A percentile compares a stretch with the other conserved stretches of the same genome.
Conservation (phyloP, 2,329 filamentous ascomycete species). For the Cladorrhinum sp. region DNA sequence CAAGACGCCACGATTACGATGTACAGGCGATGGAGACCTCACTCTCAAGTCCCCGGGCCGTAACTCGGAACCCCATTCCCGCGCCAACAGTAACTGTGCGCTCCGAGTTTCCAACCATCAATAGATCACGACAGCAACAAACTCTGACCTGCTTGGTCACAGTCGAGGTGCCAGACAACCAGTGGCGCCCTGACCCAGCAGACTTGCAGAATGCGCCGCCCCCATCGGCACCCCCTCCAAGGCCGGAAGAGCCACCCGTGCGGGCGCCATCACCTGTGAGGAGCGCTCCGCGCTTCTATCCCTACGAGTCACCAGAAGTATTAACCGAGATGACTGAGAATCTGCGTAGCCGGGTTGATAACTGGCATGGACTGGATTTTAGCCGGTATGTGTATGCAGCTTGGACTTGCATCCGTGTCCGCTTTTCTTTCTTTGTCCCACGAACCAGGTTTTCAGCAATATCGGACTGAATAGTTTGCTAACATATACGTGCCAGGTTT, state of each 20-base stretch:
- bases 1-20: slow-evolving; percentile 84
- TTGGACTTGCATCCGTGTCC: not conserved
- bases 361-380: slow-evolving; percentile 97
- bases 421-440: not conserved
- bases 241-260: slow-evolving; percentile 50
- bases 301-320: slow-evolving; percentile 72
- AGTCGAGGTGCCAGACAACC: slow-evolving; percentile 87
- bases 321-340: slow-evolving; percentile 84
- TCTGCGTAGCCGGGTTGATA: slow-evolving; percentile 83
- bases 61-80: slow-evolving; percentile 82
- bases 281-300: slow-evolving; percentile 58
- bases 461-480: slow-evolving; percentile 22
- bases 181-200: slow-evolving; percentile 83
- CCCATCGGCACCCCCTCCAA: slow-evolving; percentile 38
- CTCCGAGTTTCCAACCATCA: slow-evolving; percentile 95
- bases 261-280: slow-evolving; percentile 58
- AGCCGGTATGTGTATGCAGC: slow-evolving; percentile 53
- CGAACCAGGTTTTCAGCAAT: slow-evolving; percentile 6
- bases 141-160: slow-evolving; percentile 92
- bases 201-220: slow-evolving; percentile 61
- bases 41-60: slow-evolving; percentile 67
- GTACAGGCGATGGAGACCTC: slow-evolving; percentile 93
- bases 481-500: slow-evolving; percentile 56
- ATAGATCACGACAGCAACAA: slow-evolving; percentile 87
- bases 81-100: slow-evolving; percentile 88